Percentiles rank a stretch among this genome's conserved stretches.
Conservation (phyloP, 208 protist genomes). For the Wallacemonas sp. region DNA sequence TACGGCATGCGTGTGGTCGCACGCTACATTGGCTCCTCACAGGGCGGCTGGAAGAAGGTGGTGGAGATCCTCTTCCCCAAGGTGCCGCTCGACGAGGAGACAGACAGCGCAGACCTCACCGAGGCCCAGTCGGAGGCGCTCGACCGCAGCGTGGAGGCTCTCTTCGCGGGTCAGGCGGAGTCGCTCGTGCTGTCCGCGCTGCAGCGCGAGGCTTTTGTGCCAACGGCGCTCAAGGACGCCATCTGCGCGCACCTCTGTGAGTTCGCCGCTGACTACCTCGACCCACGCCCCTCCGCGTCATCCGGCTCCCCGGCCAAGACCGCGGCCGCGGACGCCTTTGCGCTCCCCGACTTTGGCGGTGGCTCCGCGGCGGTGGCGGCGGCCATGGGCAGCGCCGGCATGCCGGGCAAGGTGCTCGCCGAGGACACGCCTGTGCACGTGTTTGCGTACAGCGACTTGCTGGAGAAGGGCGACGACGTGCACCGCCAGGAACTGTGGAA, state of each 20-base stretch:
- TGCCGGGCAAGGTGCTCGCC: not conserved
- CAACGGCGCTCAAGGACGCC: slow-evolving; percentile 68
- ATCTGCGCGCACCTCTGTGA: slow-evolving; percentile 76
- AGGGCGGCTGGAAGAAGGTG: slow-evolving; percentile 43
- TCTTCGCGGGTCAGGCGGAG: slow-evolving; percentile 54
- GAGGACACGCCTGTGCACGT: slow-evolving; percentile 32
- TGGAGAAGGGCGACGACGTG: slow-evolving; percentile 74
- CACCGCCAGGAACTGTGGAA: slow-evolving; percentile 70
- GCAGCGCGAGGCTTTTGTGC: slow-evolving; percentile 58
- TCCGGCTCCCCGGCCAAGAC: not conserved
- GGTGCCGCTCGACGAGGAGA: slow-evolving; percentile 14
- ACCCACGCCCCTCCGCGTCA: not conserved
- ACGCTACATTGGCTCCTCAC: slow-evolving; percentile 56
- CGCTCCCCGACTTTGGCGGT: slow-evolving; percentile 71
- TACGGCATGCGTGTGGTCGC: slow-evolving; percentile 84
- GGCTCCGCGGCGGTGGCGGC: not conserved
- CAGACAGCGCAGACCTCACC: slow-evolving; percentile 17
- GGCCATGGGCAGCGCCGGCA: not conserved
- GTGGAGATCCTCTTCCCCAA: slow-evolving; percentile 38
- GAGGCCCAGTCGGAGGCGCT: slow-evolving; percentile 36
- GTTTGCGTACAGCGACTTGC: slow-evolving; percentile 56
- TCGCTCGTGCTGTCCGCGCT: slow-evolving; percentile 74
- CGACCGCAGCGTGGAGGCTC: slow-evolving; percentile 31
- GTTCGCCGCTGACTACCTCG: slow-evolving; percentile 67
- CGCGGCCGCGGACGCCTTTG: slow-evolving; percentile 38